Base-by-base conservation (phyloP, 2,329 filamentous ascomycete genomes). In the Hysterium pulicare region DNA sequence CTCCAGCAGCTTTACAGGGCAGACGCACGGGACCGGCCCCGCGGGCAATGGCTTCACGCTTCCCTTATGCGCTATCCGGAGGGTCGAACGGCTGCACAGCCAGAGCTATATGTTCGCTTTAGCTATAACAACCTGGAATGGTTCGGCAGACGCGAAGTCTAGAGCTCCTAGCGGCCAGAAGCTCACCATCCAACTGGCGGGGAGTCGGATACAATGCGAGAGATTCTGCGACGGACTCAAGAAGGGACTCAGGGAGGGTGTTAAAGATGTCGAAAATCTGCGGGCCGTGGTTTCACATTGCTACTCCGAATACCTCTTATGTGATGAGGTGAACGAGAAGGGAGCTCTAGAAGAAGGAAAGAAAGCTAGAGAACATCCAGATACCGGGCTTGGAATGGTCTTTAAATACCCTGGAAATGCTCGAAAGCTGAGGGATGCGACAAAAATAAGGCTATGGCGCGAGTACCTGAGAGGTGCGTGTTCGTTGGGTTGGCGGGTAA, bases 401-500 rank as follows among this genome's bases (percentile, higher is more conserved):
- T 98, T 96, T 68, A 83, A 86, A 58, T 98, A 98, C 61, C 93
- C 93, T 1, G 93, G 93, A 43, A 94, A 98, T 70, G 81, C 90
- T 28, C 87, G 90, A 62, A 97, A 97, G 70, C 77, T 97, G 46
- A 81, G 93, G 54, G 93, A 98, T 66, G 80, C 90, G 44, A 95
- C 91, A 61, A 98, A 98, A 74, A 97, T 98, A 86, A 80, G 93
- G 34, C 71, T 98, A 31, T 98, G 93, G 93, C 89, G 87, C 44
- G 93, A 98, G 69, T 98, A 98, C 66, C 76, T 98, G 47, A 80
- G 88, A 64, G 64, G 64, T 63, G 51, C 68, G 73, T 69, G 59
- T 44, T 54, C 46, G 13, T 28, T 16, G n/a, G 3, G 6, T 23
- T 17, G 34, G 19, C 13, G 5, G 17, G 17, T 17, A 9, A 21